Evolutionary conservation across 1,139 yeast species (phyloP), one percentile per base, ranked within the genome.

Genomic region (Pichia inconspicua): DNA sequence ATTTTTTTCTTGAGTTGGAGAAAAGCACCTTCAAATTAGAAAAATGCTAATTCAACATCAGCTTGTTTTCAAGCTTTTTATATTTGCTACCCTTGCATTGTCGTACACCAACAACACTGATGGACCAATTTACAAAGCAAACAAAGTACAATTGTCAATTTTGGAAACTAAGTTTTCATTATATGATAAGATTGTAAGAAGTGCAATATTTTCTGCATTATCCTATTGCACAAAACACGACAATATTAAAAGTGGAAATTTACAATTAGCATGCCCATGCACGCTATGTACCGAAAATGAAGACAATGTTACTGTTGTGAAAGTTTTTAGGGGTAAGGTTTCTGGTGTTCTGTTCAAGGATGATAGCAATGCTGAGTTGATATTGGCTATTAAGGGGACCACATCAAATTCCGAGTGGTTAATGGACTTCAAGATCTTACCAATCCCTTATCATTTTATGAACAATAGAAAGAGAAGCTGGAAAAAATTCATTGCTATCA

Each of bases 381-480:
- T 72, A 48, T 56, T 76, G 52, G 69, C 66, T 35, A 77, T 80
- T 51, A 70, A 85, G 62, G 87, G 88, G 2, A 77, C 84, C 0
- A 68, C 78, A 1, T 71, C 82, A 6, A 62, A 68, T 10, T 69
- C 73, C 41, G 90, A 82, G 57, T 75, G 84, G 80, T 53, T 71
- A 19, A 70, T 77, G 39, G 80, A 81, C 64, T 63, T 80, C 43
- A 70, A 71, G 46, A 66, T 72, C 38, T 49, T 67, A 11, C 78
- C 78, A 0, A 68, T 68, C 0, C 53, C 56, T 1, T 76, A 69
- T 56, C 58, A 49, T 45, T 80, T 77, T 10, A 61, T 54, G 62
- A 58, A 42, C 53, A 54, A 45, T 53, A 43, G 46, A 28, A 40
- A 47, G 15, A 53, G 50, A 6, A 50, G 52, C 22, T 61, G 40